A percentile compares a stretch with the other conserved stretches of the same genome.
These are phyloP conservation scores for Gentiana macrophylla DNA, from an alignment of 257 asterid genomes.

Conservation along the genomic window DNA sequence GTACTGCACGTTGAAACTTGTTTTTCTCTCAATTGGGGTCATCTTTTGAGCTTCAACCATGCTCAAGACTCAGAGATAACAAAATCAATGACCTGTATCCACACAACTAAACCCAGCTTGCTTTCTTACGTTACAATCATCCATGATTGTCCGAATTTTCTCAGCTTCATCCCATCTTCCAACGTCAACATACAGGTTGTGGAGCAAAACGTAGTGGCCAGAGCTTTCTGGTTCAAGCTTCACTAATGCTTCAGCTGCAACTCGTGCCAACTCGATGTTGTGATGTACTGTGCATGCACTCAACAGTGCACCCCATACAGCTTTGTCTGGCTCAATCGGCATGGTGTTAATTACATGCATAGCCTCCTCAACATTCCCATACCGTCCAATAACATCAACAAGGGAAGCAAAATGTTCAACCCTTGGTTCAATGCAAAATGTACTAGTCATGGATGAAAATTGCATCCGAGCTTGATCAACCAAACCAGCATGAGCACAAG, in stretches of 20 bases:
- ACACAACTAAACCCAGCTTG: constrained; percentile 56
- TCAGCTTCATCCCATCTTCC: constrained; percentile 80
- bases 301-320: constrained; percentile 86
- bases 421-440: constrained; percentile 61
- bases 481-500: constrained; percentile 75
- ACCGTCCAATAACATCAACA: constrained; percentile 67
- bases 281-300: constrained; percentile 69
- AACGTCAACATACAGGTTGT: constrained; percentile 59
- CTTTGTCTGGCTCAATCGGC: constrained; percentile 64
- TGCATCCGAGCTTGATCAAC: constrained; percentile 50
- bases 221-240: constrained; percentile 68
- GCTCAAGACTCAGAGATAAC: neutral
- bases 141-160: constrained; percentile 54
- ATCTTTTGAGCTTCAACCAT: neutral
- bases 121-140: constrained; percentile 39
- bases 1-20: neutral
- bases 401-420: constrained; percentile 70
- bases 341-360: constrained; percentile 41
- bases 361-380: constrained; percentile 63
- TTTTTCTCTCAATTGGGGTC: neutral
- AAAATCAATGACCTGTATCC: constrained; percentile 17
- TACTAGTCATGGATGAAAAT: constrained; percentile 52
- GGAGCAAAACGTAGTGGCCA: constrained; percentile 54
- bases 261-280: constrained; percentile 46
- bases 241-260: constrained; percentile 66